Evolutionary conservation across 2,329 filamentous ascomycete species (phyloP), one percentile per base, ranked within the genome.

Genomic region (Huntiella savannae): DNA sequence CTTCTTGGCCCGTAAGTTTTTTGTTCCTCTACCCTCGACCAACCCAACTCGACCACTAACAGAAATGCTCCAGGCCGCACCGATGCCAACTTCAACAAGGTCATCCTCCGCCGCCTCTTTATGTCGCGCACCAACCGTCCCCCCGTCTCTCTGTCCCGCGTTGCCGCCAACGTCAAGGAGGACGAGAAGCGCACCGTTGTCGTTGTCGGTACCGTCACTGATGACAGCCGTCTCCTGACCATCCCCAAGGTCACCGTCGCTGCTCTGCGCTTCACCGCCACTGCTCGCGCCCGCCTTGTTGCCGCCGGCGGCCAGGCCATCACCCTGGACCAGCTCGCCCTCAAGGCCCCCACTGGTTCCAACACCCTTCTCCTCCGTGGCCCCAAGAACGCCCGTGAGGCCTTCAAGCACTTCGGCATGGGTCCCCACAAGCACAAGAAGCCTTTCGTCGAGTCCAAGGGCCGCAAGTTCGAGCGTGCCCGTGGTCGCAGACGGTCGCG

Each of bases 361-460:
- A 95, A 96, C 79, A 96, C 91, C 55, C 75, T 98, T 59, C 79
- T 96, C 60, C 81, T 98, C 65, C 84, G 91, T 67, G 91, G 91
- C 55, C 87, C 91, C 68, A 98, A 95, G 85, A 96, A 96, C 71
- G 68, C 85, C 59, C 81, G 91, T 64, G 91, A 98, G 79, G 84
- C 91, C 54, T 73, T 96, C 68, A 96, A 93, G 82, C 92, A 98
- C 75, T 98, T 98, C 65, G 91, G 92, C 64, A 82, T 98, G 60
- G 92, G 91, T 57, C 91, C 91, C 56, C 91, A 98, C 79, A 87
- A 79, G 68, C 73, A 93, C 81, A 98, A 96, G 88, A 96, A 95
- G 78, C 88, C 88, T 58, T 83, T 93, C 60, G 77, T 98, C 62
- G 77, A 85, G 70, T 93, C 85, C 75, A 98, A 98, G 83, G 92